These are phyloP conservation scores for Cordyceps tenuipes DNA, from an alignment of 2,329 filamentous ascomycete genomes.

Conservation along the genomic window DNA sequence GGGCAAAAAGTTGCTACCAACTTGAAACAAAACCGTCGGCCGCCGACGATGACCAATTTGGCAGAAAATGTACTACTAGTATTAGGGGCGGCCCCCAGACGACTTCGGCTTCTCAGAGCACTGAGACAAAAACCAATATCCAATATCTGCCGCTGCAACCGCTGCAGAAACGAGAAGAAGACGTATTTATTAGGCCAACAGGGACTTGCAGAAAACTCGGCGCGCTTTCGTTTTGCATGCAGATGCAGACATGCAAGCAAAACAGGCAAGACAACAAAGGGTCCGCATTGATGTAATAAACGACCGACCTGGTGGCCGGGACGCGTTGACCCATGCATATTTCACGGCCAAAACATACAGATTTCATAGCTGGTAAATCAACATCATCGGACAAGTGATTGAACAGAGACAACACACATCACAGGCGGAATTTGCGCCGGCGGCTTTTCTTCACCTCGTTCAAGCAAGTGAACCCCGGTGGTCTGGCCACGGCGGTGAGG, in stretches of 20 bases:
- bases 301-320: not conserved
- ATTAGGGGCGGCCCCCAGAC: too few species aligned
- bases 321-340: slow-evolving; percentile 2
- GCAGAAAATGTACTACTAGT: not conserved
- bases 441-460: not conserved
- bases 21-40: not conserved
- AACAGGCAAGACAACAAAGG: too few species aligned
- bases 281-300: not conserved
- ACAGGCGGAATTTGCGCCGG: not conserved
- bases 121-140: not conserved
- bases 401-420: not conserved
- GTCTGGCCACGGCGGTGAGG: not conserved
- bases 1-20: not conserved
- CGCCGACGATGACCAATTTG: not conserved
- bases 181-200: too few species aligned
- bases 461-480: not conserved
- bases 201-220: not conserved
- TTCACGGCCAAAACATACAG: not conserved
- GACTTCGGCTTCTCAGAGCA: not conserved
- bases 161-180: too few species aligned
- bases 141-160: not conserved
- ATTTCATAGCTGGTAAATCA: too few species aligned
- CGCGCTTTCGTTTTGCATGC: not conserved
- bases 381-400: not conserved
- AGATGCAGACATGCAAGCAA: not conserved